These are phyloP conservation scores for Carex parvula DNA, from an alignment of 176 grass and related monocot species.

Conservation along the genomic window DNA sequence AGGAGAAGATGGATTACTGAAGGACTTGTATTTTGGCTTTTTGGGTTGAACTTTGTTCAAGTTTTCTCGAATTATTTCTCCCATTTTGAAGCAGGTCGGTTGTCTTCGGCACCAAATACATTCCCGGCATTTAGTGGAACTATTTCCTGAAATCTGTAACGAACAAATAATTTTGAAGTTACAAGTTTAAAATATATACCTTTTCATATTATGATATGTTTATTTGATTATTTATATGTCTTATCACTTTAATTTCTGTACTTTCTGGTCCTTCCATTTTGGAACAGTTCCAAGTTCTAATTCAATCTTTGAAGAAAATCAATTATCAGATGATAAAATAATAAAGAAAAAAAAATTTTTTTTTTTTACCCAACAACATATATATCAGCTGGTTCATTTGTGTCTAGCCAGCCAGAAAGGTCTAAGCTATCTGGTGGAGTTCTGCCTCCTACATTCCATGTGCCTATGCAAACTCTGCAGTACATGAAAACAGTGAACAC, in stretches of 20 bases:
- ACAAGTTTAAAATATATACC: neutral
- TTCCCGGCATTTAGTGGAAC: constrained; percentile 90
- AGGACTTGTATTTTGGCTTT: constrained; percentile 49
- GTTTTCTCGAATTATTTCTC: constrained; percentile 58
- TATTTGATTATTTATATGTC: neutral
- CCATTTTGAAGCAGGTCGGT: constrained; percentile 57
- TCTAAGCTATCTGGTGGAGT: constrained; percentile 49
- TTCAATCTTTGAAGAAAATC: neutral
- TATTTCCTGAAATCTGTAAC: constrained; percentile 87
- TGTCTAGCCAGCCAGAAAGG: constrained; percentile 58
- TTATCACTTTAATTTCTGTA: neutral
- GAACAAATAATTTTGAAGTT: neutral
- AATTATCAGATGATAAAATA: neutral
- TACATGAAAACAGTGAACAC: neutral
- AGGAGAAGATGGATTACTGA: constrained; percentile 70
- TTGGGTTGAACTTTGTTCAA: constrained; percentile 37
- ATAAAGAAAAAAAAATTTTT: neutral
- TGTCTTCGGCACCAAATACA: constrained; percentile 78
- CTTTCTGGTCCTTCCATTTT: neutral
- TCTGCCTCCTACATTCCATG: constrained; percentile 71
- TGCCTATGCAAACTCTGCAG: constrained; percentile 61
- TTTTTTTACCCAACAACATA: constrained; percentile 93
- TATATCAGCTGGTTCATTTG: constrained; percentile 70
- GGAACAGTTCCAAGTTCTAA: neutral
- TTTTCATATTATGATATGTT: neutral